Evolutionary conservation across 163 green algal species (phyloP), one percentile per base, ranked within the genome.

Genomic region (Scenedesmus sp.): DNA sequence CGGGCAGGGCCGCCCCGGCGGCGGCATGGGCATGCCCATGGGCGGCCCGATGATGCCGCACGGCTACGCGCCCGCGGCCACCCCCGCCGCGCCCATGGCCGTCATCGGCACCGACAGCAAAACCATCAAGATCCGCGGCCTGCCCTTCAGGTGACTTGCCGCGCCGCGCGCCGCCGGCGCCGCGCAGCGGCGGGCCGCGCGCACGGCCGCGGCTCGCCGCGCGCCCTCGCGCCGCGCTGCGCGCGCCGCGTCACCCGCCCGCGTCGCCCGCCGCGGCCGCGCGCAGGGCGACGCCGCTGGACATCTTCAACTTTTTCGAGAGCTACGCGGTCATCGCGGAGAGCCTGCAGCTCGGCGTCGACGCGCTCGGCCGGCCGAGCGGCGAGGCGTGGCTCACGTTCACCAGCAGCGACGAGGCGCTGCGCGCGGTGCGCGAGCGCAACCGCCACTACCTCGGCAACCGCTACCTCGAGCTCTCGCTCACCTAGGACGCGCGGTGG

Each of bases 381-480:
- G 88, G 88, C 14, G 88, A 93, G 77, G 87, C 85, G 0, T 93
- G 88, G 88, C 76, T 92, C n/a, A 88, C 85, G 6, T 92, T 91
- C 34, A 51, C 36, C 28, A 78, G 36, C 44, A 84, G 69, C 2
- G 77, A 89, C 26, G 87, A 91, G 70, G 86, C 87, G 11, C 63
- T 84, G 31, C 62, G 85, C 13, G 80, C 83, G 0, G 86, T 91
- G 45, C 65, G 72, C 15, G 86, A 92, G 50, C 75, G 87, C 24
- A 92, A 92, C 75, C 63, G 88, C 11, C 88, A 91, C 45, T 92
- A 90, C 60, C 70, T 92, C 26, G 84, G 87, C 63, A 88, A 87
- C 71, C 77, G 88, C 22, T 92, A 92, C 71, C 78, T 92, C n/a
- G 88, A 92, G 83, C 86, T 92, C 34, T 90, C 84, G 65, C 67